Percentiles rank a stretch among this genome's conserved stretches.
Evolutionary conservation across 2,329 filamentous ascomycete genomes (phyloP).

Genomic region (Hirsutella rhossiliensis): DNA sequence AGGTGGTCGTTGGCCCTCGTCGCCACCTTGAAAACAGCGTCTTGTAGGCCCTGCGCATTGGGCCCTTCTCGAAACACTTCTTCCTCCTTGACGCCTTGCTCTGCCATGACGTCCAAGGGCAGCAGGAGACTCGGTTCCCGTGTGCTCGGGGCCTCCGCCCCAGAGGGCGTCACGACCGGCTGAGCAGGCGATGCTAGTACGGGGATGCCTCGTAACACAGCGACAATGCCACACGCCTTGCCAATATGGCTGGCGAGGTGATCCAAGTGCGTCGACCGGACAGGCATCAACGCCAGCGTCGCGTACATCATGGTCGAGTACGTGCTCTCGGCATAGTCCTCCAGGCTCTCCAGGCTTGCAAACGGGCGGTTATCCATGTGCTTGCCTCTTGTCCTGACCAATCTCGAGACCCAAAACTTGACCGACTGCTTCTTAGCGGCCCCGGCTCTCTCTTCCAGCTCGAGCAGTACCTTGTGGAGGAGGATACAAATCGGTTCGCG

Average conservation of each 20-base stretch:
- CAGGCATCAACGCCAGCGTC: slow-evolving; percentile 65
- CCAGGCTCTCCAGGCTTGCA: slow-evolving; percentile 57
- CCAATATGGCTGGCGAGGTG: slow-evolving; percentile 92
- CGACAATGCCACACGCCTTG: slow-evolving; percentile 81
- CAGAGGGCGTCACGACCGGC: slow-evolving; percentile 29
- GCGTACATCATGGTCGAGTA: slow-evolving; percentile 90
- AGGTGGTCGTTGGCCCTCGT: slow-evolving; percentile 92
- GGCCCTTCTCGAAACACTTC: slow-evolving; percentile 75
- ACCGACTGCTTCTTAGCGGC: slow-evolving; percentile 35
- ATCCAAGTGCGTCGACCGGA: slow-evolving; percentile 75
- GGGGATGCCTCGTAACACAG: slow-evolving; percentile 77
- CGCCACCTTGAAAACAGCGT: slow-evolving; percentile 85
- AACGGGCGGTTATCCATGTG: slow-evolving; percentile 78
- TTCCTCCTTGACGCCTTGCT: slow-evolving; percentile 71
- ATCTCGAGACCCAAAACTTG: slow-evolving; percentile 62
- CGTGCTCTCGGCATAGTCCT: slow-evolving; percentile 87
- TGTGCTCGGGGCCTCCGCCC: slow-evolving; percentile 22
- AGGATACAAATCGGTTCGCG: slow-evolving; percentile 87
- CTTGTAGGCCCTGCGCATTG: slow-evolving; percentile 66
- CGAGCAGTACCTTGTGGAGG: slow-evolving; percentile 58
- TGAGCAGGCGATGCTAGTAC: slow-evolving; percentile 65
- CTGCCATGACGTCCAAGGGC: slow-evolving; percentile 81
- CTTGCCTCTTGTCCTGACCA: slow-evolving; percentile 72
- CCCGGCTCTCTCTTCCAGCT: slow-evolving; percentile 36
- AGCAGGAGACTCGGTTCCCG: slow-evolving; percentile 53